Percentiles rank a stretch among this genome's conserved stretches.
phyloP scores from a whole-genome alignment of 257 asterid genomes.

The Verbena officinalis region DNA sequence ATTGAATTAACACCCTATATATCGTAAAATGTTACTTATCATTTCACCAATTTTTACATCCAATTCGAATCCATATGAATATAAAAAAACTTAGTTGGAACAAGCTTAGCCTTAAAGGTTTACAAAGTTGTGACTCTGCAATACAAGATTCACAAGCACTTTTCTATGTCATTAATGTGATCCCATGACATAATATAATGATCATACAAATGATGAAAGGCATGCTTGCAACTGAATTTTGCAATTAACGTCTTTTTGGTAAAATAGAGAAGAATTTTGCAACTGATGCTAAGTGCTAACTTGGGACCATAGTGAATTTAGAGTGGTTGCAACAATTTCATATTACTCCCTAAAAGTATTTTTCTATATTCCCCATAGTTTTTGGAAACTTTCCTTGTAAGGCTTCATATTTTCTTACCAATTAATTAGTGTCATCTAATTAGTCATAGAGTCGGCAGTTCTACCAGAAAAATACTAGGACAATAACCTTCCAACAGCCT shows the following conservation, averaged over 20 bases:
- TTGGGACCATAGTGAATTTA: slow-evolving; percentile 21
- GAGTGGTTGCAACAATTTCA: slow-evolving; percentile 23
- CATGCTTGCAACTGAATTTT: slow-evolving; percentile 23
- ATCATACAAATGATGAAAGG: neutral
- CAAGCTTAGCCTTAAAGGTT: too few species aligned
- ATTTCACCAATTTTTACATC: too few species aligned
- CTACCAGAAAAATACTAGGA: slow-evolving; percentile 25
- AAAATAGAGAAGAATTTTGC: too few species aligned
- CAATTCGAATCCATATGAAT: too few species aligned
- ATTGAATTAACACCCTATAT: too few species aligned
- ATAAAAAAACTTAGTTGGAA: too few species aligned
- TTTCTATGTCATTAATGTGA: neutral
- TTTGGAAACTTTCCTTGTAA: slow-evolving; percentile 37
- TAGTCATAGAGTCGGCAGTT: slow-evolving; percentile 34
- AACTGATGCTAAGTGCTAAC: neutral
- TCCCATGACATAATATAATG: slow-evolving; percentile 9
- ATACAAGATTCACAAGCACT: neutral
- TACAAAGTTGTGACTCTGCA: too few species aligned
- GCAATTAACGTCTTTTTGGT: too few species aligned
- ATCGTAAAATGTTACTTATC: too few species aligned
- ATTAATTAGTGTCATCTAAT: slow-evolving; percentile 26
- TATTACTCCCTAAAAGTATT: neutral
- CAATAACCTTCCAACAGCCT: slow-evolving; percentile 28
- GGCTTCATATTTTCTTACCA: slow-evolving; percentile 25
- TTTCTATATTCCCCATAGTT: slow-evolving; percentile 17